Evolutionary conservation across 2,329 filamentous ascomycete species (phyloP).

Genomic region (Sporothrix protearum): DNA sequence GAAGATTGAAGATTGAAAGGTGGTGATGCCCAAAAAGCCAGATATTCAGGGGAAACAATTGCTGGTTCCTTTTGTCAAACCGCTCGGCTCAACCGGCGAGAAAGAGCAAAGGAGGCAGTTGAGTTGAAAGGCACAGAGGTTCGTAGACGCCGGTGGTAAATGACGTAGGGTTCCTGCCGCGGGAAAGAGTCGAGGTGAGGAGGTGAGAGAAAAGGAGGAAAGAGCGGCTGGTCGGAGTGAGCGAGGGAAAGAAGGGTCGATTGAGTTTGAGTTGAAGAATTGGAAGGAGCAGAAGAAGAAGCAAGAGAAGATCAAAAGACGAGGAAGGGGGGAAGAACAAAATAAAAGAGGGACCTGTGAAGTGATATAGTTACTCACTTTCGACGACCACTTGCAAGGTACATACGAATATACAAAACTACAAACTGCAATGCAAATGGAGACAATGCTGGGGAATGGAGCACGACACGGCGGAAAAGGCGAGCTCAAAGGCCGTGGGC

Average conservation of each 20-base stretch:
- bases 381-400: neutral
- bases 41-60: neutral
- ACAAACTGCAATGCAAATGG: neutral
- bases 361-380: neutral
- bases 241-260: neutral
- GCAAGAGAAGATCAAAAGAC: neutral
- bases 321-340: neutral
- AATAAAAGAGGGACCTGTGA: slow-evolving; percentile 2
- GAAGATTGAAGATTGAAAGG: neutral
- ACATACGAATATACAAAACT: neutral
- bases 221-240: neutral
- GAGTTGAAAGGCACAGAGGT: neutral
- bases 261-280: neutral
- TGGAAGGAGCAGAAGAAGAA: neutral
- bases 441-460: neutral
- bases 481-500: slow-evolving; percentile 15
- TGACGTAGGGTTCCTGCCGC: slow-evolving; percentile 10
- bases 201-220: slow-evolving; percentile 4
- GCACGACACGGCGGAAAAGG: slow-evolving; percentile 11
- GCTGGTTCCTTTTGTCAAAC: neutral
- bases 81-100: neutral
- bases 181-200: neutral
- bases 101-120: neutral
- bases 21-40: neutral
- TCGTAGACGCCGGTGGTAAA: neutral